Percentiles rank a stretch among this genome's conserved stretches.
phyloP scores from a whole-genome alignment of 805 yeast genomes.

The Starmerella geochares region DNA sequence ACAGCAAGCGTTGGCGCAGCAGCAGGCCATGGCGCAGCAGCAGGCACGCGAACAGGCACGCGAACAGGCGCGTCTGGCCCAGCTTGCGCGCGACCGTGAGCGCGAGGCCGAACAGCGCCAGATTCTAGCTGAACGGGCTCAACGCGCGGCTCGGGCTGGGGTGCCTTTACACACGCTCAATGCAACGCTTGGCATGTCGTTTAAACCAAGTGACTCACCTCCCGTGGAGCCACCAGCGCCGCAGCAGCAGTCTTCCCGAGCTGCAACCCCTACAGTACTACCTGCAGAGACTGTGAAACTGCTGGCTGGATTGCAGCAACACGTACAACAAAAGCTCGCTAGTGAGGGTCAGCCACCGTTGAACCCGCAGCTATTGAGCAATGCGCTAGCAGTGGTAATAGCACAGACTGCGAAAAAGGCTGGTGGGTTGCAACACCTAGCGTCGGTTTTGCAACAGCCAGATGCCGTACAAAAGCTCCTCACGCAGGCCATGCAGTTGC shows the following conservation, averaged over 20 bases:
- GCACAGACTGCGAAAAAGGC: conserved; percentile 75
- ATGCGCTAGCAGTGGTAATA: conserved; percentile 85
- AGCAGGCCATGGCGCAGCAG: conserved; percentile 27
- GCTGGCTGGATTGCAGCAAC: conserved; percentile 74
- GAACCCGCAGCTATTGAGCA: conserved; percentile 75
- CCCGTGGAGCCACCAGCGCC: not conserved
- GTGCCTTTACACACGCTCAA: conserved; percentile 19
- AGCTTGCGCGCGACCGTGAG: conserved; percentile 26
- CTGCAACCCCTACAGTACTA: conserved; percentile 26
- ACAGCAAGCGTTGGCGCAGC: conserved; percentile 28
- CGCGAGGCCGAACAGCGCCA: conserved; percentile 23
- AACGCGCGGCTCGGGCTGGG: conserved; percentile 22
- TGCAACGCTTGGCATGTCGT: conserved; percentile 12
- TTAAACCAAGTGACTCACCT: not conserved
- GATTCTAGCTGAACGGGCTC: conserved; percentile 21
- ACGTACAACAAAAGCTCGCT: conserved; percentile 67
- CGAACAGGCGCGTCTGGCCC: conserved; percentile 20
- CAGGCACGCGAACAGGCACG: conserved; percentile 27
- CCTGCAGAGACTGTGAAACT: conserved; percentile 61
- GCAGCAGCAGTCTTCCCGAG: not conserved
- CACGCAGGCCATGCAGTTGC: conserved; percentile 21
- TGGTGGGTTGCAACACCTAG: conserved; percentile 27
- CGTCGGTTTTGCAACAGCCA: conserved; percentile 22
- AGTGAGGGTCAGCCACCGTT: conserved; percentile 59
- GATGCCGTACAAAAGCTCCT: conserved; percentile 21